Evolutionary conservation across 2,329 filamentous ascomycete genomes (phyloP).

Genomic region (Botrytis elliptica): DNA sequence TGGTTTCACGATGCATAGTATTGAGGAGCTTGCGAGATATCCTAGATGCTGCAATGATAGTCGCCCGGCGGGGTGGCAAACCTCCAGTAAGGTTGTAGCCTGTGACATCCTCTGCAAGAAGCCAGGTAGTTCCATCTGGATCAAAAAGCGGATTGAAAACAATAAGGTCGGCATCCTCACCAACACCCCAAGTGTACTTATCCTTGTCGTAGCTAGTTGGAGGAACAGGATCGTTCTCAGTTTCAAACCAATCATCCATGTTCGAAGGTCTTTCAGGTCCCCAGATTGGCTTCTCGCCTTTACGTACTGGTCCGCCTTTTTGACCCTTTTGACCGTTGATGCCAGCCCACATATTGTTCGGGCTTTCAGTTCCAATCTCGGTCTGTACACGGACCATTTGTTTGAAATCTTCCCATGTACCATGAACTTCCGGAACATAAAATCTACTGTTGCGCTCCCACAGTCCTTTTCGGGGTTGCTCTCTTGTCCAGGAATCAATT

Average conservation of each 20-base stretch:
- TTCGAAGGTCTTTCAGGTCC: slow-evolving; percentile 72
- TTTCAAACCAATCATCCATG: slow-evolving; percentile 68
- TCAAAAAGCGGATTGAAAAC: slow-evolving; percentile 91
- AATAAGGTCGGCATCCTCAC: slow-evolving; percentile 87
- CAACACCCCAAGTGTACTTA: slow-evolving; percentile 81
- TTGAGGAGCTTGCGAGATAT: slow-evolving; percentile 77
- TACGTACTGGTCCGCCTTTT: slow-evolving; percentile 34
- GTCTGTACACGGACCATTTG: slow-evolving; percentile 74
- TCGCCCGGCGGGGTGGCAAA: slow-evolving; percentile 71
- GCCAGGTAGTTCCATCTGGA: slow-evolving; percentile 82
- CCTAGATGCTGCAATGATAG: slow-evolving; percentile 84
- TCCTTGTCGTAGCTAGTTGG: slow-evolving; percentile 74
- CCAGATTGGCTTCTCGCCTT: slow-evolving; percentile 71
- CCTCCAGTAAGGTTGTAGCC: slow-evolving; percentile 69
- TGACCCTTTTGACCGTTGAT: slow-evolving; percentile 40
- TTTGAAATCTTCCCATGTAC: slow-evolving; percentile 76
- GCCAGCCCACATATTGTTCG: slow-evolving; percentile 66
- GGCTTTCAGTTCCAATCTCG: slow-evolving; percentile 63
- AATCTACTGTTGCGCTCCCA: slow-evolving; percentile 80
- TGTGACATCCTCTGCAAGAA: slow-evolving; percentile 77
- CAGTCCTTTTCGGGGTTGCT: slow-evolving; percentile 74
- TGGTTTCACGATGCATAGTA: slow-evolving; percentile 89
- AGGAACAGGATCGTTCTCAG: slow-evolving; percentile 70
- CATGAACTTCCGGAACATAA: slow-evolving; percentile 74
- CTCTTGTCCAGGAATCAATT: slow-evolving; percentile 65